These are phyloP conservation scores for Echinochloa phyllopogon DNA, from an alignment of 176 grass and related monocot species.

Conservation along the genomic window DNA sequence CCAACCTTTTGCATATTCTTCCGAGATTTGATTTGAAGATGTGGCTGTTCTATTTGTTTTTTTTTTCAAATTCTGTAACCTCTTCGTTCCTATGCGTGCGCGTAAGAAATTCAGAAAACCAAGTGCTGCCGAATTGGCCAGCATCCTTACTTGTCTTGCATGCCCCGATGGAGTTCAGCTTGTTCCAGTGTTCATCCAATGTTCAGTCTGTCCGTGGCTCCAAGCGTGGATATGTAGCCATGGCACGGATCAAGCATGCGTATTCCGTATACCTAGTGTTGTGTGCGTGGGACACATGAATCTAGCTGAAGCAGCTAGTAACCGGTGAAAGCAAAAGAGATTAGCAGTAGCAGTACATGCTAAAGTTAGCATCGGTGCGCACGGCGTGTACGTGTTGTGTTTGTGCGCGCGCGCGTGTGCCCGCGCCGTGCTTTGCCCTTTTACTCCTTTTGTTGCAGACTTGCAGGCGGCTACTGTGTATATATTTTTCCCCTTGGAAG, in stretches of 20 bases:
- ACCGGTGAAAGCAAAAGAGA: constrained; percentile 20
- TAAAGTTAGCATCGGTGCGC: constrained; percentile 38
- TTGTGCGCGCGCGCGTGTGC: constrained; percentile 11
- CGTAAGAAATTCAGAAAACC: constrained; percentile 8
- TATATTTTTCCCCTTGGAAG: constrained; percentile 2
- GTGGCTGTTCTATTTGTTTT: neutral
- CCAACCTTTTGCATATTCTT: constrained; percentile 38
- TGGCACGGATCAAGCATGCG: neutral
- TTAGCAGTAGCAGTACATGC: neutral
- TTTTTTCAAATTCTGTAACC: neutral
- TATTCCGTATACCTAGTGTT: neutral
- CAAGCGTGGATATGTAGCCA: neutral
- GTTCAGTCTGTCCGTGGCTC: neutral
- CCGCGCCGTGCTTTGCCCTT: constrained; percentile 13
- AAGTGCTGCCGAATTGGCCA: constrained; percentile 24
- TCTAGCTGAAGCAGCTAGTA: neutral
- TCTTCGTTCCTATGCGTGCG: neutral
- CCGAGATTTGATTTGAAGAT: constrained; percentile 27
- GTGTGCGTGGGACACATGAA: neutral
- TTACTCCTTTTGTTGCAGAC: constrained; percentile 56
- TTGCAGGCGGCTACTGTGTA: constrained; percentile 16
- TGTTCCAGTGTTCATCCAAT: neutral
- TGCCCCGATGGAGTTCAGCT: neutral
- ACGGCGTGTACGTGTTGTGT: neutral
- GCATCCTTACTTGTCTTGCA: neutral